Percentiles rank a stretch among this genome's conserved stretches.
phyloP scores from a whole-genome alignment of 2,329 filamentous ascomycete species.

The Trichoderma gracile region DNA sequence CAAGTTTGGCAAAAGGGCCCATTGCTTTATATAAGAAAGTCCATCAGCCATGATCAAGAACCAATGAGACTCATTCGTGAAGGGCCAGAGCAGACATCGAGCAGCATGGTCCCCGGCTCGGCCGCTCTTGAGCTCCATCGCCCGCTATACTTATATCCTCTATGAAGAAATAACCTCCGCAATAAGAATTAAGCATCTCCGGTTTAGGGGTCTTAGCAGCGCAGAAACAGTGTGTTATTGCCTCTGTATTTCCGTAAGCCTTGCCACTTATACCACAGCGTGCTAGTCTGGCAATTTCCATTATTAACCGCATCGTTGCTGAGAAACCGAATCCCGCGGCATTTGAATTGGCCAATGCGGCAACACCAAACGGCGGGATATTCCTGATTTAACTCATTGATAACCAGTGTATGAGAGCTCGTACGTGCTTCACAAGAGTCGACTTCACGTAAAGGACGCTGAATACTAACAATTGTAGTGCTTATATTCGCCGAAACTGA shows the following conservation, averaged over 20 bases:
- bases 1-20: background rate
- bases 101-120: background rate
- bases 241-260: constrained; percentile 9
- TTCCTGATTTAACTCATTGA: too few relatives aligned
- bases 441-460: too few relatives aligned
- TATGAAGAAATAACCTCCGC: constrained; percentile 8
- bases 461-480: too few relatives aligned
- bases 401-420: too few relatives aligned
- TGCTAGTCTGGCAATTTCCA: background rate
- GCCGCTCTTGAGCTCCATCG: background rate
- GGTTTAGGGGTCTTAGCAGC: background rate
- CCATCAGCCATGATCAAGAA: background rate
- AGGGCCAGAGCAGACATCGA: background rate
- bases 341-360: too few relatives aligned
- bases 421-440: too few relatives aligned
- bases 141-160: background rate
- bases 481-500: too few relatives aligned
- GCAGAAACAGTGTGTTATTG: background rate
- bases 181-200: constrained; percentile 1
- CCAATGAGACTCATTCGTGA: background rate
- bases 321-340: background rate
- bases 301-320: background rate
- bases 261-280: too few relatives aligned
- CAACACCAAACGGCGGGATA: too few relatives aligned
- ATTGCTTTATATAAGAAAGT: background rate